Conservation (phyloP, 2,329 filamentous ascomycete species). For the Hymenoscyphus infarciens region DNA sequence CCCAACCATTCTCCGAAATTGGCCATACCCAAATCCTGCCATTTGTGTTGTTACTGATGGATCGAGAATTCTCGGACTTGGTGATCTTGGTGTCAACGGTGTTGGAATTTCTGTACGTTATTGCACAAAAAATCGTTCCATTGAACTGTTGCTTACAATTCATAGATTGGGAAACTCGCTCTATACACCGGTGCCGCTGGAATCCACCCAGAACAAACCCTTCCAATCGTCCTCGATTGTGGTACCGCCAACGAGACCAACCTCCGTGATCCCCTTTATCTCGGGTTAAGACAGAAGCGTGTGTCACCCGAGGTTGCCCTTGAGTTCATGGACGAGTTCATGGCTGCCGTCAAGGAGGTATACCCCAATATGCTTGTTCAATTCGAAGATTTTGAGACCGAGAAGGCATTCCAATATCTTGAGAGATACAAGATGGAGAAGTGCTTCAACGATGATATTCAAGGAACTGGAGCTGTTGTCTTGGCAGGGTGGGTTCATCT, state of each 20-base stretch:
- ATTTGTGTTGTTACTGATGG: slow-evolving; percentile 97
- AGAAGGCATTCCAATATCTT: slow-evolving; percentile 85
- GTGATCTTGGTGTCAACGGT: slow-evolving; percentile 93
- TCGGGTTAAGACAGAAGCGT: slow-evolving; percentile 83
- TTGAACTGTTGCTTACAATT: slow-evolving; percentile 9
- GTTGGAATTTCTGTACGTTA: slow-evolving; percentile 85
- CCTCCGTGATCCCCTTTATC: slow-evolving; percentile 72
- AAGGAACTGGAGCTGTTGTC: slow-evolving; percentile 94
- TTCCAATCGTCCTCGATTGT: slow-evolving; percentile 64
- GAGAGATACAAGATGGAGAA: slow-evolving; percentile 89
- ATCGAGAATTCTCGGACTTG: slow-evolving; percentile 85
- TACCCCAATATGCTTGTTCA: slow-evolving; percentile 70
- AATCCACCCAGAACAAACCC: slow-evolving; percentile 84
- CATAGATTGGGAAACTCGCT: slow-evolving; percentile 81
- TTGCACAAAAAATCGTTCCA: neutral
- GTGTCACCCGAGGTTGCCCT: slow-evolving; percentile 73
- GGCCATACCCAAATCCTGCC: slow-evolving; percentile 84
- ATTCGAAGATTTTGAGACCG: slow-evolving; percentile 96
- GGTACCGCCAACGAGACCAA: slow-evolving; percentile 65
- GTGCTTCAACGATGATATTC: slow-evolving; percentile 98
- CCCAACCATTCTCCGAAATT: slow-evolving; percentile 83
- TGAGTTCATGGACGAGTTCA: slow-evolving; percentile 96
- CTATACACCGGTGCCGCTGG: slow-evolving; percentile 95
- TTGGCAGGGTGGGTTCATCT: slow-evolving; percentile 64
- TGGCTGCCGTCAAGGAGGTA: slow-evolving; percentile 80